These are phyloP conservation scores for Cichorium intybus DNA, from an alignment of 140 eudicot species.

Conservation along the genomic window DNA sequence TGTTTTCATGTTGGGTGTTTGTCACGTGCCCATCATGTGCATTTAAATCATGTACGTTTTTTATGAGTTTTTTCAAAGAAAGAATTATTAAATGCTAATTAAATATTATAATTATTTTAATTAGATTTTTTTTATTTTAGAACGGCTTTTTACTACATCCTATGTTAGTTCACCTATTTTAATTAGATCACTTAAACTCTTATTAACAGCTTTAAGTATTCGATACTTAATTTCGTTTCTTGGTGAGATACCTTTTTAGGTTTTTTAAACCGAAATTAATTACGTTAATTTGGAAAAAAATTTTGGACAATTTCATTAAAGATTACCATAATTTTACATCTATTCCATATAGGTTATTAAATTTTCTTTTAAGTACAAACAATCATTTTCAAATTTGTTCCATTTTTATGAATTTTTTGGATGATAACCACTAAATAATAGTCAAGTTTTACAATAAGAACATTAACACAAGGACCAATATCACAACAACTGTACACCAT, in stretches of 20 bases:
- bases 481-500: too few relatives aligned
- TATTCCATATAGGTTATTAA: too few relatives aligned
- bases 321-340: not conserved
- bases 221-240: not conserved
- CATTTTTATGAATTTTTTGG: not conserved
- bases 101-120: too few relatives aligned
- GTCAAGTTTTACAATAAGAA: not conserved
- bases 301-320: not conserved
- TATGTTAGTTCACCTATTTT: too few relatives aligned
- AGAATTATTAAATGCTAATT: not conserved
- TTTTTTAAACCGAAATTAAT: too few relatives aligned
- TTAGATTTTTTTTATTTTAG: too few relatives aligned
- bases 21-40: constrained; percentile 20
- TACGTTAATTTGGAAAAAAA: not conserved
- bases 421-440: not conserved
- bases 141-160: too few relatives aligned
- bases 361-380: too few relatives aligned
- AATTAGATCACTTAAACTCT: not conserved
- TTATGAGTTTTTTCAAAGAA: not conserved
- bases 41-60: not conserved
- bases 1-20: constrained; percentile 20
- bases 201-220: not conserved
- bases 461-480: too few relatives aligned
- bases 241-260: not conserved
- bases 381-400: not conserved